A percentile compares a stretch with the other conserved stretches of the same genome.
Evolutionary conservation across 2,329 filamentous ascomycete species (phyloP).

Genomic region (Pseudopithomyces maydicus): DNA sequence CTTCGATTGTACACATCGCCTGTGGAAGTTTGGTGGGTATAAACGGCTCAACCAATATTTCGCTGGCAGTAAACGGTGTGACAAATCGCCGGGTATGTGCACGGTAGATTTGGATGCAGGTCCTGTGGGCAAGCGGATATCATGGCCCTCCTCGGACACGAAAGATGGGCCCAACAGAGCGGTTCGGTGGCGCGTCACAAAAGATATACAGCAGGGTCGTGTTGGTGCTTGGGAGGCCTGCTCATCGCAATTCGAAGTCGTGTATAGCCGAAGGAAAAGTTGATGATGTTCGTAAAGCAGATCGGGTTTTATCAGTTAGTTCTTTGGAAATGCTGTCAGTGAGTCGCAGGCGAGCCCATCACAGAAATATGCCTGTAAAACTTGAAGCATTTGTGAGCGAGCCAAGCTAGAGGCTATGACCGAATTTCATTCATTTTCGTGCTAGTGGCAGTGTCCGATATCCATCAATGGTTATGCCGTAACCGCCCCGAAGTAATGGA

Average conservation of each 20-base stretch:
- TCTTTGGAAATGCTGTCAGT: too few relatives aligned
- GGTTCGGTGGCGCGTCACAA: background rate
- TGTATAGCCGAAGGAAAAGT: too few relatives aligned
- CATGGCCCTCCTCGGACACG: background rate
- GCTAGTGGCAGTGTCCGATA: slow-evolving; percentile 32
- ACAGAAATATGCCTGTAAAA: background rate
- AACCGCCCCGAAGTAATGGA: slow-evolving; percentile 30
- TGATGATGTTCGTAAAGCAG: too few relatives aligned
- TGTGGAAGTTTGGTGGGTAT: background rate
- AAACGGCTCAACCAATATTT: background rate
- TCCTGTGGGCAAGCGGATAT: background rate
- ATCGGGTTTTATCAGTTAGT: too few relatives aligned
- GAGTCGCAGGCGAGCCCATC: too few relatives aligned
- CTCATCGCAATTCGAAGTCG: background rate
- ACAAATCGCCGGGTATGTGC: background rate
- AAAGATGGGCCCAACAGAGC: background rate
- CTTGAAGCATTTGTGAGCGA: background rate
- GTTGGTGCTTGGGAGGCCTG: background rate
- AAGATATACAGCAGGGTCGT: background rate
- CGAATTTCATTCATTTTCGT: slow-evolving; percentile 36
- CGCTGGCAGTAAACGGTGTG: slow-evolving; percentile 4
- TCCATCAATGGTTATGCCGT: slow-evolving; percentile 42
- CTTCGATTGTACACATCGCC: background rate
- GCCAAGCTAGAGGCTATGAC: slow-evolving; percentile 5
- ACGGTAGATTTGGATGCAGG: slow-evolving; percentile 4